These are phyloP conservation scores for Calonectria pseudoreteaudii DNA, from an alignment of 2,329 filamentous ascomycete species.

Conservation along the genomic window DNA sequence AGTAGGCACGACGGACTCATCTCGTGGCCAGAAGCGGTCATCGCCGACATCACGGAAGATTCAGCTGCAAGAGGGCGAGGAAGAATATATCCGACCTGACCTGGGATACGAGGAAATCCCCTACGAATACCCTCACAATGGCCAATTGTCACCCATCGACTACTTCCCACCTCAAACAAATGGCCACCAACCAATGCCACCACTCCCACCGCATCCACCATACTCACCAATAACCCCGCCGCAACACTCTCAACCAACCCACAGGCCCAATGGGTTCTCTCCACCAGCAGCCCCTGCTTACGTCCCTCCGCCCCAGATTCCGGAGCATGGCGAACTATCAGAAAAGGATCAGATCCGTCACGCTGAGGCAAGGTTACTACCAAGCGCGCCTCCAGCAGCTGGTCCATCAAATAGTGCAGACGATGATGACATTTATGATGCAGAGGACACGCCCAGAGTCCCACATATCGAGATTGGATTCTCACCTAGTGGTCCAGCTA, in stretches of 20 bases:
- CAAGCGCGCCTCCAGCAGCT: conserved; percentile 74
- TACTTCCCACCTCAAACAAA: conserved; percentile 49
- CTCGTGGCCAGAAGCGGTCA: conserved; percentile 46
- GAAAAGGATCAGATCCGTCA: conserved; percentile 86
- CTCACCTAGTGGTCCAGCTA: conserved; percentile 28
- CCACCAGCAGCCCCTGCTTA: conserved; percentile 56
- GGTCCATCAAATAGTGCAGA: conserved; percentile 48
- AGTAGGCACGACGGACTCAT: conserved; percentile 86
- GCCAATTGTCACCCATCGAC: conserved; percentile 34
- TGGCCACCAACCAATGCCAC: conserved; percentile 32
- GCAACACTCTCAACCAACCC: conserved; percentile 23
- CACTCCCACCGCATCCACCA: conserved; percentile 14
- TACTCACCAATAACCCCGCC: conserved; percentile 27
- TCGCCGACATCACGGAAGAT: conserved; percentile 44
- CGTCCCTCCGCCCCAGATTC: conserved; percentile 70
- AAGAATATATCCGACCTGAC: conserved; percentile 43
- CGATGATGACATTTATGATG: conserved; percentile 65
- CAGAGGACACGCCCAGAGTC: conserved; percentile 52
- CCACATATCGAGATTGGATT: conserved; percentile 28
- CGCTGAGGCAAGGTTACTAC: conserved; percentile 83
- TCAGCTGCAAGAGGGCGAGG: conserved; percentile 46
- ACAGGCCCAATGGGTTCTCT: conserved; percentile 30
- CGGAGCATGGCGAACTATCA: conserved; percentile 71
- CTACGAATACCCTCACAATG: conserved; percentile 31
- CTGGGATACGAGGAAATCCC: conserved; percentile 36